Base-by-base conservation (phyloP, 106 monocot species). In the Ottelia alismoides region DNA sequence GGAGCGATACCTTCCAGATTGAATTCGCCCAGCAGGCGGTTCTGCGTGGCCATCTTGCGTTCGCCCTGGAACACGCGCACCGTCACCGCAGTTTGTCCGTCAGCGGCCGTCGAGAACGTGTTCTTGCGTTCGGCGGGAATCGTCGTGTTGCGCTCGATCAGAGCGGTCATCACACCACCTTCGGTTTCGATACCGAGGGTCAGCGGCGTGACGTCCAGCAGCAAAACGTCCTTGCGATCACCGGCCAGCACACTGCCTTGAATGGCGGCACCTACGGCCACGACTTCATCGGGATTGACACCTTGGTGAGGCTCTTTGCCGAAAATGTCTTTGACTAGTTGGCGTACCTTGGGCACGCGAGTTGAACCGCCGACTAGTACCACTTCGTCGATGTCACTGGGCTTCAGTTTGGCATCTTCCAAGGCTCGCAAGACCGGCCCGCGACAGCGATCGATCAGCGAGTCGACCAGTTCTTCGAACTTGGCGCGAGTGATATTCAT, bases 391-490 rank as follows among this genome's bases (percentile, higher is more conserved):
- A 56, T 17, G 9, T 56, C 56, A 2, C 11, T 27, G 56, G 14
- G 20, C 14, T 25, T 9, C 16, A 53, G 53, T 28, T 53, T 56
- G 18, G 56, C 56, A 11, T 56, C 56, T 11, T 30, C 11, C 28
- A 56, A 30, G 0, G 56, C 27, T 20, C 31, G 28, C 4, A 30
- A 27, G 2, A 56, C 56, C 7, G 56, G 56, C 5, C 30, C 31
- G 4, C 29, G 5, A 27, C 28, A 30, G 19, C 56, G 12, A 21
- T 56, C 82, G 28, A 88, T 73, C 28, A 88, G 82, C 35, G 82
- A 82, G 21, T 82, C 82, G 30, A 82, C 82, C 28, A 88, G 54
- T 66, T 88, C 88, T 68, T 88, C 88, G 68, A 88, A 88, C 60
- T 88, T 88, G 31, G n/a, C n/a, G n/a, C n/a, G n/a, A n/a, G n/a